Conservation (phyloP, 768 basidiomycete species). For the Galerina marginata region DNA sequence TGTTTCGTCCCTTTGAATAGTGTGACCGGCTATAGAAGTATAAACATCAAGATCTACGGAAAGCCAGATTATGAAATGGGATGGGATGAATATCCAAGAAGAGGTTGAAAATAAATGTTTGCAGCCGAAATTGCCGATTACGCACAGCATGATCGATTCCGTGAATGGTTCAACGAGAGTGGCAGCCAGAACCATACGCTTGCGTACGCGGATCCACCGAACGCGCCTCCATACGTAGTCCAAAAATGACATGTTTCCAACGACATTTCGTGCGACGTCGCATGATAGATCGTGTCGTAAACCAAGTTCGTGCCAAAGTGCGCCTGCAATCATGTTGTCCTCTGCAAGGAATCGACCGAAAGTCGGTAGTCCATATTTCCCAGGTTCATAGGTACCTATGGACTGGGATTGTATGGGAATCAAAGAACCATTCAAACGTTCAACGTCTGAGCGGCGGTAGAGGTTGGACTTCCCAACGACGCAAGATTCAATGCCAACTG, state of each 20-base stretch:
- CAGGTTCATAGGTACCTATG: constrained; percentile 27
- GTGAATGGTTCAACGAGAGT: constrained; percentile 93
- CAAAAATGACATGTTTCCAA: constrained; percentile 84
- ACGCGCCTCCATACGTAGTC: constrained; percentile 91
- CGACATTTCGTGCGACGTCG: constrained; percentile 87
- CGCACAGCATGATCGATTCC: constrained; percentile 77
- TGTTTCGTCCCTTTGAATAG: constrained; percentile 52
- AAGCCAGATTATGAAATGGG: constrained; percentile 76
- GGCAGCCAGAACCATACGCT: constrained; percentile 88
- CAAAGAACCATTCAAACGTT: constrained; percentile 71
- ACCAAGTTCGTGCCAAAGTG: constrained; percentile 92
- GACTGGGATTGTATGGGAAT: constrained; percentile 43
- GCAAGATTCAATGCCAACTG: constrained; percentile 88
- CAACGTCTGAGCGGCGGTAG: constrained; percentile 88
- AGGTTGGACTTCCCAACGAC: constrained; percentile 97
- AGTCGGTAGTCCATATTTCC: constrained; percentile 65
- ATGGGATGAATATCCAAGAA: constrained; percentile 54
- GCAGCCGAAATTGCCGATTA: constrained; percentile 64
- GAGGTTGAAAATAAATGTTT: constrained; percentile 56
- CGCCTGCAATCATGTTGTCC: constrained; percentile 95
- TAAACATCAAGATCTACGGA: constrained; percentile 84
- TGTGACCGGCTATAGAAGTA: constrained; percentile 72
- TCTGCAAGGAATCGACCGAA: constrained; percentile 94
- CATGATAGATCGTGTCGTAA: constrained; percentile 88
- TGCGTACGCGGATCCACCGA: constrained; percentile 96